Evolutionary conservation across 345 rosid species (phyloP), one percentile per base, ranked within the genome.

Genomic region (Camelina laxa): DNA sequence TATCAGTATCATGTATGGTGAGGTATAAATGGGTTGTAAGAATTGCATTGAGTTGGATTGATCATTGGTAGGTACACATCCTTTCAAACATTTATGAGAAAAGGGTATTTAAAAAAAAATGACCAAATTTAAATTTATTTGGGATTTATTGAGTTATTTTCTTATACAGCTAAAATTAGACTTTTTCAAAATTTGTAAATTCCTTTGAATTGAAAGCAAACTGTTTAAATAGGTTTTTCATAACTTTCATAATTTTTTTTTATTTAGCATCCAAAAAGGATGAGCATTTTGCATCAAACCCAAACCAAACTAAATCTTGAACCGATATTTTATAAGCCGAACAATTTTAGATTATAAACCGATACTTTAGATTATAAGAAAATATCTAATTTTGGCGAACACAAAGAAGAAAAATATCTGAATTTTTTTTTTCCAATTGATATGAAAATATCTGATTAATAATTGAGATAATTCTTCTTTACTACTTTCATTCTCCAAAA

Each of bases 1-100:
- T 33, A 33, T 33, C n/a, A n/a, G 35, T 5, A 4, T 22, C 24
- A n/a, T n/a, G n/a, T 67, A 2, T 75, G 27, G 27, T 69, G 64
- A 75, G 35, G 19, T 60, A 60, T 67, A 75, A 67, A 67, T 75
- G 69, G 69, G 69, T 51, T 60, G 74, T 41, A 75, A 68, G 73
- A 68, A 61, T 42, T 69, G 69, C 79, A 75, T 75, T 69, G 74
- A 75, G 74, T 75, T 75, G 70, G 75, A 61, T 54, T 54, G 50
- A 69, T 54, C 44, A 69, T 55, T 63, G 70, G 80, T 76, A 22
- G 75, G 75, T 76, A 68, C 45, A 69, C 80, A 76, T 76, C 71
- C 35, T 69, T 55, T 70, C 70, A 62, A 9, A 70, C 80, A 76
- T 69, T 76, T 62, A 76, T 69, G 42, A 5, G 58, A 68, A 27